Evolutionary conservation across 2,329 filamentous ascomycete species (phyloP).

Genomic region (Aspergillus ruber): DNA sequence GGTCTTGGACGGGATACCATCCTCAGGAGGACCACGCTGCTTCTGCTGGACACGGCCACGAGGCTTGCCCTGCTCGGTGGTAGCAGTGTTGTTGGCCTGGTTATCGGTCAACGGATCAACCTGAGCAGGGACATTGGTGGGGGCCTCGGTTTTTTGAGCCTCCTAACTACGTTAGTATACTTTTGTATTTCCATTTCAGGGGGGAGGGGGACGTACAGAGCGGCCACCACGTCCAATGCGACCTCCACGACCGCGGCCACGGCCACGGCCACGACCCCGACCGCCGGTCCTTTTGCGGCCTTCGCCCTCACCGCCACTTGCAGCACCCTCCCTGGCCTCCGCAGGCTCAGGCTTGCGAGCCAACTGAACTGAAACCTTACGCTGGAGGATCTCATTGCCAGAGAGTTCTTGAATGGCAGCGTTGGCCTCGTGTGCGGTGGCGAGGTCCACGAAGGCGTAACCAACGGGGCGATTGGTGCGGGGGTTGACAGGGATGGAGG

Average conservation of each 20-base stretch:
- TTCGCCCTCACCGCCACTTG: conserved; percentile 68
- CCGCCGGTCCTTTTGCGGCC: conserved; percentile 56
- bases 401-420: conserved; percentile 93
- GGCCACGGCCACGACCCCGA: conserved; percentile 56
- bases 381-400: conserved; percentile 94
- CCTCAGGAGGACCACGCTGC: conserved; percentile 92
- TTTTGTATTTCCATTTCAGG: not conserved
- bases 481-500: conserved; percentile 98
- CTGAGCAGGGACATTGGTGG: conserved; percentile 12
- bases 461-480: conserved; percentile 97
- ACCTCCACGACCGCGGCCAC: conserved; percentile 61
- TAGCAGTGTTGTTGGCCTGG: conserved; percentile 31
- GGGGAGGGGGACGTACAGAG: conserved; percentile 38
- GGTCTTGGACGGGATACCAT: conserved; percentile 96
- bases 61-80: conserved; percentile 28
- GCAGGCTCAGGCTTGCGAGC: conserved; percentile 92
- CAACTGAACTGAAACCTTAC: conserved; percentile 98
- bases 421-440: conserved; percentile 88
- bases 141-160: conserved; percentile 21
- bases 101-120: conserved; percentile 48
- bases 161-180: conserved; percentile 12
- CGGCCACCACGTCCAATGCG: conserved; percentile 60
- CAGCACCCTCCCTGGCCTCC: conserved; percentile 68
- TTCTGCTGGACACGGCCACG: conserved; percentile 54
- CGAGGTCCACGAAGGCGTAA: conserved; percentile 98